These are phyloP conservation scores for Chenopodium berlandieri DNA, from an alignment of 148 eudicot genomes.

Conservation along the genomic window DNA sequence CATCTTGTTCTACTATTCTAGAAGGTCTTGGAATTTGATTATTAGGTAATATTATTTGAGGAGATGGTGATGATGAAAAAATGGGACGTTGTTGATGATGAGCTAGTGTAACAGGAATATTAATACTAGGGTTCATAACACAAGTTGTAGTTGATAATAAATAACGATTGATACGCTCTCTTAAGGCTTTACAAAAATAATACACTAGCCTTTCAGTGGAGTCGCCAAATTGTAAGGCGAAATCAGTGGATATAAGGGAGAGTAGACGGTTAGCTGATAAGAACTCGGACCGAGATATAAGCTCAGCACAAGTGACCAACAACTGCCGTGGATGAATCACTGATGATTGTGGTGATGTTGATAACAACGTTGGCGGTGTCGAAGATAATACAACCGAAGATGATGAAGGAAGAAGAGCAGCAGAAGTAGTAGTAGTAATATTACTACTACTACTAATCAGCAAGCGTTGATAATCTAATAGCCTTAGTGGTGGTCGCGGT, in stretches of 20 bases:
- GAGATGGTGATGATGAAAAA: neutral
- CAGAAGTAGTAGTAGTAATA: neutral
- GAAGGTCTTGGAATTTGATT: constrained; percentile 5
- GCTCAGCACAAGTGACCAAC: constrained; percentile 66
- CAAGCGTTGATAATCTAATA: constrained; percentile 1
- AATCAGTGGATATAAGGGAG: constrained; percentile 44
- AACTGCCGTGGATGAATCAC: constrained; percentile 55
- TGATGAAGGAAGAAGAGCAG: neutral
- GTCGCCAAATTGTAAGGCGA: constrained; percentile 65
- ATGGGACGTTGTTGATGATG: neutral
- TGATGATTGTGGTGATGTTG: constrained; percentile 29
- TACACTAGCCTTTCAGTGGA: constrained; percentile 58
- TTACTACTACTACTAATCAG: neutral
- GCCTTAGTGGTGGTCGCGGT: constrained; percentile 13
- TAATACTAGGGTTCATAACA: constrained; percentile 24
- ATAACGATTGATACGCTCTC: constrained; percentile 42
- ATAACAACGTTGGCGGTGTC: constrained; percentile 4
- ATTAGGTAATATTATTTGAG: neutral
- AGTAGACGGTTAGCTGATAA: constrained; percentile 67
- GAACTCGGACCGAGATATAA: constrained; percentile 55
- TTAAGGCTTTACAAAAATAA: constrained; percentile 65
- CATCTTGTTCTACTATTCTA: neutral
- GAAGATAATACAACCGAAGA: neutral
- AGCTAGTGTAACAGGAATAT: constrained; percentile 18
- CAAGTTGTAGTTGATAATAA: neutral